Evolutionary conservation across 208 protist species (phyloP).

Genomic region (Trypanosoma caninum): DNA sequence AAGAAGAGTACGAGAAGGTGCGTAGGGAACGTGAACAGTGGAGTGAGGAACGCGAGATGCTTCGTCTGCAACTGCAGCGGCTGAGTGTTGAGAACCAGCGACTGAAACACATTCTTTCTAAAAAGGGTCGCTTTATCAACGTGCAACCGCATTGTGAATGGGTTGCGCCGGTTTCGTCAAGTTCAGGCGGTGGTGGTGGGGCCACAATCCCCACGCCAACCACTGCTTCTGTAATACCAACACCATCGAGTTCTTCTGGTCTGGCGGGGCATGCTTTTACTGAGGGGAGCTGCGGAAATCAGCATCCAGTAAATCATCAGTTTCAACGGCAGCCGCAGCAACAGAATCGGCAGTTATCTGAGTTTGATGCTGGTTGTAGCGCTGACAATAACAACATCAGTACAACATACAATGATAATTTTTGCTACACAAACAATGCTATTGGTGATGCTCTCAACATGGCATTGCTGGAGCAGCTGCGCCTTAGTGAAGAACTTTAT

Average conservation of each 20-base stretch:
- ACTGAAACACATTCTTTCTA: slow-evolving; percentile 37
- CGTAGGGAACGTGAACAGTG: slow-evolving; percentile 33
- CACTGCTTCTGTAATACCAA: slow-evolving; percentile 5
- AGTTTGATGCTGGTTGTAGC: neutral
- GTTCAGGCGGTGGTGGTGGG: neutral
- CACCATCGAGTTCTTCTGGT: slow-evolving; percentile 12
- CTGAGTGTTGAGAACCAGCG: slow-evolving; percentile 65
- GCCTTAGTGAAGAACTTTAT: slow-evolving; percentile 47
- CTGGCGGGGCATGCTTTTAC: neutral
- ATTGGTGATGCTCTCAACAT: neutral
- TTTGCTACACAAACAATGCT: neutral
- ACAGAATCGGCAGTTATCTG: neutral
- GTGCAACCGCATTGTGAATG: neutral
- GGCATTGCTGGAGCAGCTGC: slow-evolving; percentile 50
- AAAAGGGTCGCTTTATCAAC: slow-evolving; percentile 12
- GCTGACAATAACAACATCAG: neutral
- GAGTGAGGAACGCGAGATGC: slow-evolving; percentile 55
- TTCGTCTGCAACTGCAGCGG: slow-evolving; percentile 53
- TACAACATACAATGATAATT: no score
- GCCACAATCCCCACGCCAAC: neutral
- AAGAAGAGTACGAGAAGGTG: slow-evolving; percentile 22
- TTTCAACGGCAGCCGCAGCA: slow-evolving; percentile 1
- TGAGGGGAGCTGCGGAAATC: neutral
- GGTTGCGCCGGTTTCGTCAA: neutral
- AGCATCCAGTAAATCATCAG: neutral